Evolutionary conservation across 2,329 filamentous ascomycete species (phyloP), one percentile per base, ranked within the genome.

Genomic region (Diaporthe eres): DNA sequence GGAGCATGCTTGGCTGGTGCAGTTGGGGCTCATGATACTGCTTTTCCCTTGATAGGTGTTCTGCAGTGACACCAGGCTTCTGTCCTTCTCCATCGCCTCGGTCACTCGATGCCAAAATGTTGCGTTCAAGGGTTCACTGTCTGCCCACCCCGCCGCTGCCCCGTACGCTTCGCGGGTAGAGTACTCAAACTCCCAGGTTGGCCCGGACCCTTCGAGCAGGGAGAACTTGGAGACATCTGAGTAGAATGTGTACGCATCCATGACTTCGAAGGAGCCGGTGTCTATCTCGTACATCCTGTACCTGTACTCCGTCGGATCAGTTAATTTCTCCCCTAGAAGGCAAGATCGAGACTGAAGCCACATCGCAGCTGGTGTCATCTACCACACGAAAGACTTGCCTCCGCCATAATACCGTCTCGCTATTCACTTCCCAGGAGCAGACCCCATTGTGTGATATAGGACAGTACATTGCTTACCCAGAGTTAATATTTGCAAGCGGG

Each of bases 81-180:
- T 81, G 72, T 91, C 85, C 39, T 78, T 81, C 79, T 89, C 88
- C 89, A 91, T 91, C 1, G 87, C 88, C 78, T 90, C 89, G 0
- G 89, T 91, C 6, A 91, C 87, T 17, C 81, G 81, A 75, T 91
- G 89, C 90, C 90, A 91, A 80, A 91, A 92, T 0, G 88, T 91
- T 0, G 88, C 89, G 76, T 91, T 91, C 51, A 91, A 81, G 4
- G 90, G 90, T 0, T 87, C 88, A 60, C 84, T 79, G 77, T 89
- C 89, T 0, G 83, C 82, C 74, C 85, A 85, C 17, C 78, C 79
- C 15, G 85, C 80, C 3, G 81, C 79, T 6, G 81, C 67, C 12
- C 85, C 86, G 74, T 88, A 87, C 28, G 81, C 81, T 39, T 81
- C 82, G 25, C 85, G 86, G 4, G 84, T 86, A 2, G 84, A 86